Evolutionary conservation across 345 rosid genomes (phyloP).

Genomic region (Salix koriyanagi): DNA sequence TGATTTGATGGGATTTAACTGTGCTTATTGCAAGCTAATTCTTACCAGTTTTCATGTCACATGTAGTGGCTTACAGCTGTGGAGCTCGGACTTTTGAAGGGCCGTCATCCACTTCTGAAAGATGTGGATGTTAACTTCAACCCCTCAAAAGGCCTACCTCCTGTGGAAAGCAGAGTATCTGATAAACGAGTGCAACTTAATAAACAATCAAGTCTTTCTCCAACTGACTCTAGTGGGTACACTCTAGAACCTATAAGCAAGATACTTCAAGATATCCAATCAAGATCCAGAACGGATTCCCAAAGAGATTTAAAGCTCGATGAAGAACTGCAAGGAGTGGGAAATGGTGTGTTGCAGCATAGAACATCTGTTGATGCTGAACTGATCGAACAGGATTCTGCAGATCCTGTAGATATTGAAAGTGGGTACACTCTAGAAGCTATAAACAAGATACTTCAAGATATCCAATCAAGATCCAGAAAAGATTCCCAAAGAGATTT

Average conservation of each 20-base stretch:
- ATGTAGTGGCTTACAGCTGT: slow-evolving; percentile 90
- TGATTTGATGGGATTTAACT: neutral
- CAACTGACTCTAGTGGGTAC: slow-evolving; percentile 42
- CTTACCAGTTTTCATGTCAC: slow-evolving; percentile 12
- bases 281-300: slow-evolving; percentile 27
- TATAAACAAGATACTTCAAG: slow-evolving; percentile 28
- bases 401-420: slow-evolving; percentile 43
- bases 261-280: slow-evolving; percentile 31
- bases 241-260: slow-evolving; percentile 27
- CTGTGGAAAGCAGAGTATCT: slow-evolving; percentile 41
- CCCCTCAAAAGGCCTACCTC: slow-evolving; percentile 55
- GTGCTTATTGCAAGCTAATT: slow-evolving; percentile 8
- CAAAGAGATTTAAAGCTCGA: slow-evolving; percentile 26
- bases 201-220: slow-evolving; percentile 39
- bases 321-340: slow-evolving; percentile 28
- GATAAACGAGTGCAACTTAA: slow-evolving; percentile 30
- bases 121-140: slow-evolving; percentile 76
- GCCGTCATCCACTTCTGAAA: slow-evolving; percentile 89
- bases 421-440: slow-evolving; percentile 43
- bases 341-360: slow-evolving; percentile 26
- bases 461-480: slow-evolving; percentile 27
- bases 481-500: slow-evolving; percentile 29
- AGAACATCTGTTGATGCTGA: slow-evolving; percentile 39
- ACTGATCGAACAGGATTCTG: slow-evolving; percentile 37
- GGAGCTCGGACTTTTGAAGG: slow-evolving; percentile 94